Evolutionary conservation across 495 filamentous ascomycete genomes (phyloP), one percentile per base, ranked within the genome.

Genomic region (Penicillium alfredii): DNA sequence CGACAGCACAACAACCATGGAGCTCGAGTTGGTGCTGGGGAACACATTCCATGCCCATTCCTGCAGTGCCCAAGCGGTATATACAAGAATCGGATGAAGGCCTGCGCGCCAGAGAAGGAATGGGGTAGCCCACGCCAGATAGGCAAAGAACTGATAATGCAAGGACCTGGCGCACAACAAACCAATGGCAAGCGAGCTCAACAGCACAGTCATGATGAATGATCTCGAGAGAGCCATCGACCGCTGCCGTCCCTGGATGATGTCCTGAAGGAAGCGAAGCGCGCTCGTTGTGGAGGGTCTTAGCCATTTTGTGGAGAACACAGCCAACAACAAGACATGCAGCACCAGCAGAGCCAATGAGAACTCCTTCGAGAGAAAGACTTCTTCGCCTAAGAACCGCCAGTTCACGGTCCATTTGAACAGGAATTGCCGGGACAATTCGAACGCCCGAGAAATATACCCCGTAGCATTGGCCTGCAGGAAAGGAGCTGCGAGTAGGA

Each of bases 401-500:
- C 90, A 98, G 59, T 98, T 98, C 39, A 98, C 92, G 0, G 92
- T 97, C 92, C 92, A 97, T 56, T 94, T 89, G 70, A 87, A 96
- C 44, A 94, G 70, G 57, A 98, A 98, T 46, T 81, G 75, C 29
- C 92, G 72, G 17, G 84, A 84, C 17, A 98, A 68, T 64, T 98
- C 88, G 48, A 98, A 98, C 0, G 92, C 88, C 32, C 82, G 68
- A 19, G 72, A 69, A 4, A 88, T 43, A 48, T 98, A 98, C 8
- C 84, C 84, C 29, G 50, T 57, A 10, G 81, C 61, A 47, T 86
- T 83, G 20, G 58, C 57, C 6, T 71, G 64, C 14, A 94, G 62
- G 60, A 97, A 97, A 2, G 88, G 87, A 10, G 81, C 65, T 3
- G 76, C 87, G 32, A 95, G 71, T 13, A 81, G 56, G 32, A 76